Evolutionary conservation across 2,329 filamentous ascomycete genomes (phyloP), one percentile per base, ranked within the genome.

Genomic region (Ophiosphaerella herpotricha): DNA sequence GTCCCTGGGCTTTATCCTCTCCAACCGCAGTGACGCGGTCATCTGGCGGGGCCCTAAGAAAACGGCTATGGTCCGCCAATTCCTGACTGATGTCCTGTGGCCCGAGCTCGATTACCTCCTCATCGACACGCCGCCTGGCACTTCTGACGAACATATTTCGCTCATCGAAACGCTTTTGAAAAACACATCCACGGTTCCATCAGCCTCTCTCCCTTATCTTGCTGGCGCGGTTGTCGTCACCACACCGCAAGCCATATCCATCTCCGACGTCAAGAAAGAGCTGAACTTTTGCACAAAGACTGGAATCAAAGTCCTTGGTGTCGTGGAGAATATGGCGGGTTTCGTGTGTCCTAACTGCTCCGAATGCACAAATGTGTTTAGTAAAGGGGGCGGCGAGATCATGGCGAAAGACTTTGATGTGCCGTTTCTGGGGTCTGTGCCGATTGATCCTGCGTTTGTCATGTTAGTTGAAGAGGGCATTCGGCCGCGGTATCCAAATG

Each of bases 11-110:
- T 97, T 99, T 66, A 82, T 99, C 6, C 82, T 99, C 5, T 86
- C 87, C 3, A 84, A 86, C 54, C 81, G 93, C 62, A 90, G 89
- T 55, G 91, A 97, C 64, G 93, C 94, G 0, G 92, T 99, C 0
- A 94, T 99, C 34, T 99, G 94, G 94, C 85, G 94, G 45, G 94
- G 94, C 0, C 94, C 94, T 2, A 99, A 99, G 77, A 99, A 99
- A 78, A 99, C 94, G 4, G 94, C 94, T 43, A 99, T 99, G 94
- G 91, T 99, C 50, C 86, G 92, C 35, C 94, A 99, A 73, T 99
- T 99, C 70, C 80, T 99, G 24, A 88, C 89, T 1, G 92, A 97
- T 67, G 92, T 97, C 4, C 81, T 90, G 26, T 97, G 94, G 94
- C 83, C 80, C 0, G 83, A 85, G 46, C 84, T 90, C n/a, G 93